Evolutionary conservation across 179 eudicot genomes (phyloP).

Genomic region (Amaranthus tricolor): DNA sequence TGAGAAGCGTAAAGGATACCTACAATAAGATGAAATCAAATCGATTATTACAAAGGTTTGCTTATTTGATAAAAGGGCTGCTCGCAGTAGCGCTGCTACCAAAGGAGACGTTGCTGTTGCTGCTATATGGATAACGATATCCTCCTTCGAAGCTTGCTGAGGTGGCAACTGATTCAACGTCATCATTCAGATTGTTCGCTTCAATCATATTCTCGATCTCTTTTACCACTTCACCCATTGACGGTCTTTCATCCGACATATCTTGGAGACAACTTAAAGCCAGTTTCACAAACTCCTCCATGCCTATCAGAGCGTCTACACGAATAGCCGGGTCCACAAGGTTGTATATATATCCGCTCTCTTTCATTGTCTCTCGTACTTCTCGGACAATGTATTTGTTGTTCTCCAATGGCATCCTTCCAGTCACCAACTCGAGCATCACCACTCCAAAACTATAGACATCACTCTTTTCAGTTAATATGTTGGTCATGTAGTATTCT

Average conservation of each 20-base stretch:
- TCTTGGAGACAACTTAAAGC: neutral
- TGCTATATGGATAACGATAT: no score
- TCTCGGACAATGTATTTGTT: neutral
- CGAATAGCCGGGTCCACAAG: neutral
- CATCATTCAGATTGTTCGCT: no score
- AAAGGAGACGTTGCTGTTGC: no score
- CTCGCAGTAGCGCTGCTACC: no score
- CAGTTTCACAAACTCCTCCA: neutral
- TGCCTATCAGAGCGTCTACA: neutral
- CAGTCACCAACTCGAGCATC: neutral
- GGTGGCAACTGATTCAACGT: no score
- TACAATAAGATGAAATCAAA: no score
- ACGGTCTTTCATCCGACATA: neutral
- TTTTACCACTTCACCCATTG: neutral
- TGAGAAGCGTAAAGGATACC: no score
- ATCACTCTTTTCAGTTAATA: neutral
- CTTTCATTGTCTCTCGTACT: neutral
- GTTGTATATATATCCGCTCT: neutral
- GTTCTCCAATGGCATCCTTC: neutral
- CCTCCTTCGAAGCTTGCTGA: no score
- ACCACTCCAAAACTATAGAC: neutral
- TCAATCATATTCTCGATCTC: neutral
- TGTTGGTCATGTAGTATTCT: neutral
- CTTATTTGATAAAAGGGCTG: no score
- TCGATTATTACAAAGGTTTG: no score